Conservation (phyloP, 306 rosid genomes). For the Corylus americana region DNA sequence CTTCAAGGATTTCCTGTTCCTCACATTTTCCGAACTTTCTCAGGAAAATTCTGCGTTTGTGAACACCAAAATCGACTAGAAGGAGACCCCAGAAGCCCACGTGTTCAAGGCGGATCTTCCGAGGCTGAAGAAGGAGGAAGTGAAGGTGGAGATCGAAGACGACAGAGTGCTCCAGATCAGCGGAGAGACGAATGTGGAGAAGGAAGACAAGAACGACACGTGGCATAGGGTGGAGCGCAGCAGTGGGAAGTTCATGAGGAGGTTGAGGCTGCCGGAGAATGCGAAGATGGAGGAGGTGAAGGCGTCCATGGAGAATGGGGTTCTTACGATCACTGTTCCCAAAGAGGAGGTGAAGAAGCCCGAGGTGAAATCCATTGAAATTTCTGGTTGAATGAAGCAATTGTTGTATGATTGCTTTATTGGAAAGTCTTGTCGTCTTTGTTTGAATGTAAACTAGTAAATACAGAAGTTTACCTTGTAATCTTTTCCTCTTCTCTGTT, state of each 20-base stretch:
- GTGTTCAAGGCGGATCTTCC: background rate
- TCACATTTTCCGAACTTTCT: background rate
- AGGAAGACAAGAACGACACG: slow-evolving; percentile 36
- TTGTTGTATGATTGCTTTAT: too few relatives aligned
- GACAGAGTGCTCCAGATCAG: slow-evolving; percentile 29
- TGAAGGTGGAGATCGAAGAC: slow-evolving; percentile 35
- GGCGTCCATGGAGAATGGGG: slow-evolving; percentile 44
- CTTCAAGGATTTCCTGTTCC: background rate
- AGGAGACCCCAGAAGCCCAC: background rate
- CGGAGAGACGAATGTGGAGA: slow-evolving; percentile 36
- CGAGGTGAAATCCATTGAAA: slow-evolving; percentile 32
- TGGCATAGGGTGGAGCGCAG: slow-evolving; percentile 40
- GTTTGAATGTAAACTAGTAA: too few relatives aligned
- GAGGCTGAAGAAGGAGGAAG: slow-evolving; percentile 25
- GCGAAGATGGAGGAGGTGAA: slow-evolving; percentile 23
- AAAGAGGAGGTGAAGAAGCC: slow-evolving; percentile 24
- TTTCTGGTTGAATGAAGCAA: slow-evolving; percentile 22
- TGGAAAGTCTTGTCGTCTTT: too few relatives aligned
- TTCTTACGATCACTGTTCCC: slow-evolving; percentile 32
- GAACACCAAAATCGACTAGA: background rate
- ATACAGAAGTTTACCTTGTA: too few relatives aligned
- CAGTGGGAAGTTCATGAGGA: slow-evolving; percentile 30
- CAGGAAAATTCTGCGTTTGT: slow-evolving; percentile 14
- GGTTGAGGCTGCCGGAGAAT: slow-evolving; percentile 34
- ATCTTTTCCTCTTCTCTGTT: too few relatives aligned